Conservation (phyloP, 2,329 filamentous ascomycete genomes). For the Alternaria gaisen region DNA sequence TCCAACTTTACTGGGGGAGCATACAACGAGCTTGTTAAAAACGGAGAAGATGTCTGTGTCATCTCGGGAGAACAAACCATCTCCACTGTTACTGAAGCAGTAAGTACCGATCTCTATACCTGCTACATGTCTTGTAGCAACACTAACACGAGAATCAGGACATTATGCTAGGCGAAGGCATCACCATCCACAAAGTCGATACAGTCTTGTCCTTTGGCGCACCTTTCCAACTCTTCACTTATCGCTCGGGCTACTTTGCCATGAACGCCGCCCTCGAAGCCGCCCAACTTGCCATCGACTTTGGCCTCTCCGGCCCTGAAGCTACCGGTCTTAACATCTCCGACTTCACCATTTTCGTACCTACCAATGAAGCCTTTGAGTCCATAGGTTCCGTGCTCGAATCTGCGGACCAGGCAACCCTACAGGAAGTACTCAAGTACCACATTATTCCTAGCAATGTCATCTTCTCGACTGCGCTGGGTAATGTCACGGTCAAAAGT, state of each 20-base stretch:
- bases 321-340: slow-evolving; percentile 43
- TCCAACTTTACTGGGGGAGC: slow-evolving; percentile 67
- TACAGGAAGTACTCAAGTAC: slow-evolving; percentile 36
- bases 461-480: slow-evolving; percentile 36
- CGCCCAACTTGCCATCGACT: slow-evolving; percentile 31
- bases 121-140: background rate
- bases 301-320: slow-evolving; percentile 28
- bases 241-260: slow-evolving; percentile 35
- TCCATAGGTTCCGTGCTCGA: slow-evolving; percentile 54
- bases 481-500: slow-evolving; percentile 35
- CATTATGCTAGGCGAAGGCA: slow-evolving; percentile 37
- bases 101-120: slow-evolving; percentile 40
- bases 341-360: slow-evolving; percentile 83
- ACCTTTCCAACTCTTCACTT: slow-evolving; percentile 39
- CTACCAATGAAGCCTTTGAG: slow-evolving; percentile 77
- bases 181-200: slow-evolving; percentile 40
- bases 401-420: slow-evolving; percentile 26
- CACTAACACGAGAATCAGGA: slow-evolving; percentile 18
- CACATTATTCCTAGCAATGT: slow-evolving; percentile 40
- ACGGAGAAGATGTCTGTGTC: slow-evolving; percentile 57
- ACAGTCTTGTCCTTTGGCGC: slow-evolving; percentile 38
- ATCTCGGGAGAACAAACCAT: slow-evolving; percentile 61
- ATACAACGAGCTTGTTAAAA: slow-evolving; percentile 57
- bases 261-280: slow-evolving; percentile 26
- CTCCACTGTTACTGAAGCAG: slow-evolving; percentile 58